Conservation (phyloP, 495 filamentous ascomycete genomes). For the Elaphomyces granulatus region DNA sequence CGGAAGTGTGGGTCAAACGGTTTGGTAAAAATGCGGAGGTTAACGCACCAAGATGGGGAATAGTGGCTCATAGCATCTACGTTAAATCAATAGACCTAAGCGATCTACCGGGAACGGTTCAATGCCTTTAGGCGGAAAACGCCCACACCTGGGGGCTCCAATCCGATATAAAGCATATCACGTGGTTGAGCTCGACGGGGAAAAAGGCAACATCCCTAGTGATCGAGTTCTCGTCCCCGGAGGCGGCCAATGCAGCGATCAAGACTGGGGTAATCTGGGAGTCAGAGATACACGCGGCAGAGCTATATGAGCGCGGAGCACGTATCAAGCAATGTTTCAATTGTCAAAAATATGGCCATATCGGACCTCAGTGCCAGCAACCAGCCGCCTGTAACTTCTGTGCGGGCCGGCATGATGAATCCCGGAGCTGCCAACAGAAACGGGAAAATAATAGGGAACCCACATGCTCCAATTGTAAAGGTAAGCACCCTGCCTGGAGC, state of each 20-base stretch:
- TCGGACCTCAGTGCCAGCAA: constrained; percentile 11
- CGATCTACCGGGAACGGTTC: constrained; percentile 9
- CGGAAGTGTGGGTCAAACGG: constrained; percentile 3
- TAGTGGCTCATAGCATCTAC: constrained; percentile 7
- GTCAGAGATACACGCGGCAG: constrained; percentile 7
- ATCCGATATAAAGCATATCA: constrained; percentile 8
- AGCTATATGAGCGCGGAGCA: constrained; percentile 9
- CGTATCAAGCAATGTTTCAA: constrained; percentile 12
- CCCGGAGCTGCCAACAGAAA: constrained; percentile 7
- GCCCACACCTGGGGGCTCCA: constrained; percentile 8
- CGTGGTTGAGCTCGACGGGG: constrained; percentile 9
- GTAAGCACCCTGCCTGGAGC: constrained; percentile 8
- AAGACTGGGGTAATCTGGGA: constrained; percentile 6
- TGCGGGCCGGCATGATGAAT: constrained; percentile 5
- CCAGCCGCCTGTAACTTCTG: constrained; percentile 9
- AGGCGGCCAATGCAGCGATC: constrained; percentile 9
- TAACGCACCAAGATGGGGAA: constrained; percentile 5
- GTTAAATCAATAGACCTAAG: constrained; percentile 12
- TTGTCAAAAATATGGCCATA: constrained; percentile 11
- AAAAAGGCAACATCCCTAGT: constrained; percentile 10
- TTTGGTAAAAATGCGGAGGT: constrained; percentile 9
- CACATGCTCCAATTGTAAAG: constrained; percentile 6
- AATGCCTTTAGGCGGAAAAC: constrained; percentile 12
- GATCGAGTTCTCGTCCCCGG: constrained; percentile 11
- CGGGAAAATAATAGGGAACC: constrained; percentile 1